These are phyloP conservation scores for Podospora bellae-mahoneyi DNA, from an alignment of 495 filamentous ascomycete genomes.

Conservation along the genomic window DNA sequence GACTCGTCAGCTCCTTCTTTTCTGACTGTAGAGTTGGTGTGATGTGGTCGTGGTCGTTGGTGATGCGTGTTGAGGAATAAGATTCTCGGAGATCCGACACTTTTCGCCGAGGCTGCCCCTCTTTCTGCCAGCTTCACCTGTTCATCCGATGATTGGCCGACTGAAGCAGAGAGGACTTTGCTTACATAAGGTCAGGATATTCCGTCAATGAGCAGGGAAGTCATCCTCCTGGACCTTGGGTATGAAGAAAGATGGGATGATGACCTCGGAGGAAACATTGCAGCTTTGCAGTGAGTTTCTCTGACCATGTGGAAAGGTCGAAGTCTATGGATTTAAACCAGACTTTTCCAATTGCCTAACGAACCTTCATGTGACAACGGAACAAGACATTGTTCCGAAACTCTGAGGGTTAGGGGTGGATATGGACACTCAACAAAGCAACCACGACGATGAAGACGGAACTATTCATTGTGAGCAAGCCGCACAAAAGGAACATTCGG, in stretches of 20 bases:
- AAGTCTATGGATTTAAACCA: not conserved
- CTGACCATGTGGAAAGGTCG: not conserved
- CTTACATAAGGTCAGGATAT: not conserved
- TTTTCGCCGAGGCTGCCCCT: constrained; percentile 1
- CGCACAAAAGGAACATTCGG: not conserved
- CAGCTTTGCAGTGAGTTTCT: not conserved
- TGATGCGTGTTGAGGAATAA: not conserved
- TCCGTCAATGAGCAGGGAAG: not conserved
- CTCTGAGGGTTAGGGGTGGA: constrained; percentile 1
- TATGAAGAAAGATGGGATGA: not conserved
- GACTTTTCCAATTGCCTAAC: not conserved
- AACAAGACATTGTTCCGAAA: not conserved
- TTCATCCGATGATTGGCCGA: not conserved
- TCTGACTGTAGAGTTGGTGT: not conserved
- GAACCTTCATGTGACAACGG: not conserved
- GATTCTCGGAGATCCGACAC: constrained; percentile 6
- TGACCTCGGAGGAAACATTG: not conserved
- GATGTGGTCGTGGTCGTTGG: not conserved
- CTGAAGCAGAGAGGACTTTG: not conserved
- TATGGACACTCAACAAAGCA: not conserved
- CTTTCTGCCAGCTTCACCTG: not conserved
- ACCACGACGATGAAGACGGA: not conserved
- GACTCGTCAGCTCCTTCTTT: not conserved
- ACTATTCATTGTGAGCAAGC: not conserved
- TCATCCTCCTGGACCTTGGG: not conserved